phyloP scores from a whole-genome alignment of 345 rosid species.

The Trapa incisa region DNA sequence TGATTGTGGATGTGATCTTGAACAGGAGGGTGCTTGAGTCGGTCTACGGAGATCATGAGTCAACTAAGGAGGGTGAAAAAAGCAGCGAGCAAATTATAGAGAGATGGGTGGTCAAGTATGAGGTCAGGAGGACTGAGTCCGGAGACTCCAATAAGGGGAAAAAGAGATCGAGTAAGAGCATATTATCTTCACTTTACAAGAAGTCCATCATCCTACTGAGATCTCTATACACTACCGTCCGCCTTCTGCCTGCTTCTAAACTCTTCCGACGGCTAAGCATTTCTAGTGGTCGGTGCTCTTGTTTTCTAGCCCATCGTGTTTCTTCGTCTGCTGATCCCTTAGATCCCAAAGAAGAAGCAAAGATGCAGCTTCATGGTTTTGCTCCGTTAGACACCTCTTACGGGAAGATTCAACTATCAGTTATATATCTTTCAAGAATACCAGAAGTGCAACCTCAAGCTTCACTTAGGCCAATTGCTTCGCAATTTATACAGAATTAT shows the following conservation, averaged over 20 bases:
- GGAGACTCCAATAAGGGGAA: slow-evolving; percentile 8
- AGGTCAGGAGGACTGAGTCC: slow-evolving; percentile 12
- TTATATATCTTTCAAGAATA: slow-evolving; percentile 17
- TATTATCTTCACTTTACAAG: slow-evolving; percentile 12
- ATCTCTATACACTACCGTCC: slow-evolving; percentile 24
- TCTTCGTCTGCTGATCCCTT: slow-evolving; percentile 28
- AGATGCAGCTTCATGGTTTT: slow-evolving; percentile 24
- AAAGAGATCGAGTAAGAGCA: background rate
- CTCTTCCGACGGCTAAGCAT: slow-evolving; percentile 21
- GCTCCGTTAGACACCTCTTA: slow-evolving; percentile 24
- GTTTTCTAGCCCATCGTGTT: slow-evolving; percentile 22
- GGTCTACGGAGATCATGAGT: background rate
- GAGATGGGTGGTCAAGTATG: slow-evolving; percentile 32
- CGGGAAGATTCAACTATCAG: slow-evolving; percentile 31
- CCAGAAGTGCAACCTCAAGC: slow-evolving; percentile 13
- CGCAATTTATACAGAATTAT: slow-evolving; percentile 25
- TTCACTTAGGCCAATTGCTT: slow-evolving; percentile 15
- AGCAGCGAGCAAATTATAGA: slow-evolving; percentile 19
- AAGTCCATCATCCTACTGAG: slow-evolving; percentile 25
- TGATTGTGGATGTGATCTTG: slow-evolving; percentile 29
- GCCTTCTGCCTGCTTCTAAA: slow-evolving; percentile 30
- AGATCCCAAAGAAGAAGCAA: slow-evolving; percentile 18
- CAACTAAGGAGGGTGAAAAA: slow-evolving; percentile 7
- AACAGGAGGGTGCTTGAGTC: slow-evolving; percentile 5
- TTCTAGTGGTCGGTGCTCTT: slow-evolving; percentile 14